These are phyloP conservation scores for Pseudognaphalium luteoalbum DNA, from an alignment of 129 eudicot species.

Conservation along the genomic window DNA sequence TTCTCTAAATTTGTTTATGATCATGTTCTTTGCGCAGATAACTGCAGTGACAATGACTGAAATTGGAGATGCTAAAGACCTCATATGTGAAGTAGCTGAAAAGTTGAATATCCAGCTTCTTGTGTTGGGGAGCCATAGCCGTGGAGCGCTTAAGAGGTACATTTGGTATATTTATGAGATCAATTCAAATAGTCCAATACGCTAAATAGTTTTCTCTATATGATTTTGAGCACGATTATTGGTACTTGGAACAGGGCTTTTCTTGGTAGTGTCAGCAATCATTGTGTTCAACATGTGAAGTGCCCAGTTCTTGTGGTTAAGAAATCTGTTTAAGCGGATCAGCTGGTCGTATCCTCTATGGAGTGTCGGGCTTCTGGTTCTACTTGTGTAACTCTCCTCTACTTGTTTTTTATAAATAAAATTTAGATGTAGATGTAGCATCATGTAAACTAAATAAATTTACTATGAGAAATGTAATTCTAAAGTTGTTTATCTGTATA, in stretches of 20 bases:
- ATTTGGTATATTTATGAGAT: neutral
- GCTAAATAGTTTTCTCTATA: neutral
- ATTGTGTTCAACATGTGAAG: slow-evolving; percentile 54
- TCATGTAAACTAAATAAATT: slow-evolving; percentile 29
- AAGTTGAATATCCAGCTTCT: slow-evolving; percentile 50
- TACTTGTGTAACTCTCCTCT: slow-evolving; percentile 5
- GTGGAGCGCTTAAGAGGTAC: slow-evolving; percentile 57
- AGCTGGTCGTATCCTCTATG: slow-evolving; percentile 9
- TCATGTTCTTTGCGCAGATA: slow-evolving; percentile 37
- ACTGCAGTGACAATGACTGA: slow-evolving; percentile 50
- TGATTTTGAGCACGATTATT: neutral
- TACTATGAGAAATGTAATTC: slow-evolving; percentile 3
- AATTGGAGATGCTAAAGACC: slow-evolving; percentile 66
- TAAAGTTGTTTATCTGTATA: neutral
- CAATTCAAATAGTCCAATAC: neutral
- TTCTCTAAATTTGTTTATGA: neutral
- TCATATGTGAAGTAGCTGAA: slow-evolving; percentile 58
- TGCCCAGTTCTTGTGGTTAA: slow-evolving; percentile 68
- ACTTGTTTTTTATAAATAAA: slow-evolving; percentile 6
- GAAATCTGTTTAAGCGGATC: slow-evolving; percentile 34
- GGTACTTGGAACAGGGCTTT: slow-evolving; percentile 50
- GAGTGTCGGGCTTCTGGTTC: neutral
- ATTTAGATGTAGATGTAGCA: neutral
- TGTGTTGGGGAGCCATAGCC: slow-evolving; percentile 65
- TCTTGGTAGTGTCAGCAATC: slow-evolving; percentile 71